These are phyloP conservation scores for Aureobasidium namibiae DNA, from an alignment of 2,329 filamentous ascomycete species.

Conservation along the genomic window DNA sequence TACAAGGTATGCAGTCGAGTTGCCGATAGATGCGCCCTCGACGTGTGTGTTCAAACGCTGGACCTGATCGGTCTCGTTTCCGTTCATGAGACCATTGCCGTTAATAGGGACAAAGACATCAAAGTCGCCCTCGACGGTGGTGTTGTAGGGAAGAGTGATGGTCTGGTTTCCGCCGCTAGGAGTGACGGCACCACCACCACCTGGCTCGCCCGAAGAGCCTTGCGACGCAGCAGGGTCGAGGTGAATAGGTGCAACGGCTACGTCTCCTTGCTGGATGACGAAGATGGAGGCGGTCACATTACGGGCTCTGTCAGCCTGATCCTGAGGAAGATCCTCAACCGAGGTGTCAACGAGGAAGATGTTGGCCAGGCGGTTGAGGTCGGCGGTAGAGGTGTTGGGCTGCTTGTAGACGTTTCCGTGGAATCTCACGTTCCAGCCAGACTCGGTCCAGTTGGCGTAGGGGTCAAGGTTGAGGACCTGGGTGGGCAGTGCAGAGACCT, in stretches of 20 bases:
- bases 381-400: conserved; percentile 56
- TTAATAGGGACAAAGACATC: conserved; percentile 60
- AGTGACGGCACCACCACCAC: conserved; percentile 43
- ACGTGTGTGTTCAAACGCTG: conserved; percentile 63
- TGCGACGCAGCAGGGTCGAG: conserved; percentile 52
- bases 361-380: conserved; percentile 61
- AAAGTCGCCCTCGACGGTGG: conserved; percentile 62
- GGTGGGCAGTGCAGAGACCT: conserved; percentile 56
- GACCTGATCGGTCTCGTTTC: conserved; percentile 56
- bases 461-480: conserved; percentile 62
- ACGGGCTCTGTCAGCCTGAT: conserved; percentile 58
- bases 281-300: conserved; percentile 68
- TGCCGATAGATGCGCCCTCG: conserved; percentile 56
- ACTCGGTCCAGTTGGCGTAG: conserved; percentile 66
- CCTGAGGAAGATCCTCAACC: conserved; percentile 49
- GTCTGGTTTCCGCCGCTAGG: conserved; percentile 54
- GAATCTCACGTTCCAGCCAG: conserved; percentile 67
- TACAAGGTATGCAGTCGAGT: conserved; percentile 69
- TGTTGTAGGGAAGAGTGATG: conserved; percentile 56
- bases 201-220: conserved; percentile 42
- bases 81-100: conserved; percentile 52
- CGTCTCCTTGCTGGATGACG: conserved; percentile 61
- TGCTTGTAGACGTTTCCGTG: conserved; percentile 78
- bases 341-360: conserved; percentile 59
- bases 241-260: conserved; percentile 52